Conservation (phyloP, 1,284 basidiomycete genomes). For the Inonotus obliquus region DNA sequence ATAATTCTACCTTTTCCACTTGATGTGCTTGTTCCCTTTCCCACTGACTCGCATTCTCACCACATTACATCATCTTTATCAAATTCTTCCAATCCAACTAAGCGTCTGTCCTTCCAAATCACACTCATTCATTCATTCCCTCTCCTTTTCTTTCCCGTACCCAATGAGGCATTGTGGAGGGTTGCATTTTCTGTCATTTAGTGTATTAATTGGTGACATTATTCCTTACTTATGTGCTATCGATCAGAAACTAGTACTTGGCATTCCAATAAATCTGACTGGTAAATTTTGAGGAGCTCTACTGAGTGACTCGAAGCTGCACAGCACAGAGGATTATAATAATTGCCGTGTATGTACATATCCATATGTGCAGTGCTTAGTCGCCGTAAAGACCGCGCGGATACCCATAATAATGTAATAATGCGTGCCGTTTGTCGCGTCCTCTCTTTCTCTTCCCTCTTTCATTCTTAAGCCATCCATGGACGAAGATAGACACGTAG, state of each 20-base stretch:
- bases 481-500: conserved; percentile 31
- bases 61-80: neutral
- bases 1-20: conserved; percentile 5
- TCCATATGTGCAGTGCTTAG: neutral
- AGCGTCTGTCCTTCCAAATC: neutral
- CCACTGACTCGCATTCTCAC: neutral
- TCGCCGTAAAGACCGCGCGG: neutral
- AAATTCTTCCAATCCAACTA: conserved; percentile 1
- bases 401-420: neutral
- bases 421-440: neutral
- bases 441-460: conserved; percentile 19
- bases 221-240: neutral
- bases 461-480: conserved; percentile 19
- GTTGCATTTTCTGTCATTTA: conserved; percentile 25
- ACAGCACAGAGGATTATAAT: neutral
- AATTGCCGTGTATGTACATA: neutral
- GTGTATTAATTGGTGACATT: conserved; percentile 12
- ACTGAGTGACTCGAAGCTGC: neutral
- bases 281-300: neutral
- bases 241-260: neutral
- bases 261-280: neutral
- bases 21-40: conserved; percentile 3
- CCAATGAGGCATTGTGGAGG: conserved; percentile 11
- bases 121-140: conserved; percentile 17
- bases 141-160: conserved; percentile 22